Conservation (phyloP, 495 filamentous ascomycete species). For the Tuber aestivum region DNA sequence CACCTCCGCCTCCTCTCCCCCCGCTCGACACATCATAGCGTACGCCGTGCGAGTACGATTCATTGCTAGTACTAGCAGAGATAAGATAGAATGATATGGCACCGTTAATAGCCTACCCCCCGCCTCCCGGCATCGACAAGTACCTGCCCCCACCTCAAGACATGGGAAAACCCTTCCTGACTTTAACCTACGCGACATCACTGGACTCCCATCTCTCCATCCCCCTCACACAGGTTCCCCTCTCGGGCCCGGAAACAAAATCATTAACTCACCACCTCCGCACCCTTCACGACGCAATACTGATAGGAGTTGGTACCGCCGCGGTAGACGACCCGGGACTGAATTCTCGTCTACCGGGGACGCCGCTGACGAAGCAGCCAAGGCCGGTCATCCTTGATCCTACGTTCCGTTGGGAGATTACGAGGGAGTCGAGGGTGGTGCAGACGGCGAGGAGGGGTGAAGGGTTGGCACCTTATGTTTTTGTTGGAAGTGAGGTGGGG, state of each 20-base stretch:
- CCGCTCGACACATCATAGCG: no score
- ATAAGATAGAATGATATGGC: not conserved
- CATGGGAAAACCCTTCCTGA: constrained; percentile 48
- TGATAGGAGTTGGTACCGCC: constrained; percentile 77
- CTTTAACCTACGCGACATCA: constrained; percentile 83
- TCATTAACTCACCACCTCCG: constrained; percentile 88
- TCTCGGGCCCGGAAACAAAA: constrained; percentile 77
- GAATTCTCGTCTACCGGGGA: constrained; percentile 65
- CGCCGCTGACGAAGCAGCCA: constrained; percentile 58
- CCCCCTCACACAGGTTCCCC: constrained; percentile 66
- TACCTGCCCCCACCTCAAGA: constrained; percentile 23
- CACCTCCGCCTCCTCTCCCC: not conserved
- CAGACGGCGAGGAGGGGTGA: constrained; percentile 57
- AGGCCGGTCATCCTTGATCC: constrained; percentile 76
- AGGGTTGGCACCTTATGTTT: constrained; percentile 66
- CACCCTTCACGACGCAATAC: constrained; percentile 72
- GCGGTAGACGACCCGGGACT: constrained; percentile 77
- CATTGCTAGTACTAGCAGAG: not conserved
- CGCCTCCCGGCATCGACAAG: not conserved
- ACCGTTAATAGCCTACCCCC: not conserved
- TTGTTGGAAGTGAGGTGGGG: constrained; percentile 47
- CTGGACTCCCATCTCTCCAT: constrained; percentile 75
- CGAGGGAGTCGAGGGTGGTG: constrained; percentile 56
- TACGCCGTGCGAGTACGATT: no score
- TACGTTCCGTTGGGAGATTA: constrained; percentile 59